A percentile compares a stretch with the other conserved stretches of the same genome.
These are phyloP conservation scores for Croton setiger DNA, from an alignment of 441 rosid genomes.

Conservation along the genomic window DNA sequence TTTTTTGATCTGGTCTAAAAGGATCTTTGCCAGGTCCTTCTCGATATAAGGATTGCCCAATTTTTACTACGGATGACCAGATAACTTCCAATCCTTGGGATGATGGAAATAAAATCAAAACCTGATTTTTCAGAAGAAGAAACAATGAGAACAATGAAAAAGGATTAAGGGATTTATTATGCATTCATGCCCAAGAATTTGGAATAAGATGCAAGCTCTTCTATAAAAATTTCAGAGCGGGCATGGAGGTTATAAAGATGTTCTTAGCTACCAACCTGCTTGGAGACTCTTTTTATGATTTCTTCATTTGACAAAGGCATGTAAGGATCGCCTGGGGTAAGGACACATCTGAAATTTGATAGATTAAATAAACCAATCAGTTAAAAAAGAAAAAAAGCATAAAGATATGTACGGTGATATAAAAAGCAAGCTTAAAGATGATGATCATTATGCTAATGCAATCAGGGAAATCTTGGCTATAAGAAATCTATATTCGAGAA, in stretches of 20 bases:
- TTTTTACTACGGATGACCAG: constrained; percentile 96
- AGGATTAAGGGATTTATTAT: background rate
- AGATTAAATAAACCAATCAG: constrained; percentile 7
- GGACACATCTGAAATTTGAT: constrained; percentile 62
- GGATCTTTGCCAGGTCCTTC: constrained; percentile 98
- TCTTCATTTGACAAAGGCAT: constrained; percentile 83
- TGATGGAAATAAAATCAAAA: constrained; percentile 74
- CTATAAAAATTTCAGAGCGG: background rate
- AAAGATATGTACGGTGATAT: background rate
- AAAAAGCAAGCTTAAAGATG: background rate
- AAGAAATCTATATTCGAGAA: background rate
- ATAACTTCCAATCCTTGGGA: constrained; percentile 75
- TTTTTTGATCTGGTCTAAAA: constrained; percentile 91
- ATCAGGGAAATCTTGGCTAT: background rate
- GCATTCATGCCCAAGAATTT: background rate
- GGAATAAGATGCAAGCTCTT: constrained; percentile 2
- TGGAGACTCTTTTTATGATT: constrained; percentile 78
- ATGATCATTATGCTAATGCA: background rate
- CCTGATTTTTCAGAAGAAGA: constrained; percentile 34
- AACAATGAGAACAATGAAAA: constrained; percentile 4
- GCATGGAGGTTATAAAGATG: background rate
- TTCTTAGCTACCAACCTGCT: constrained; percentile 53
- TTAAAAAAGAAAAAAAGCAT: background rate
- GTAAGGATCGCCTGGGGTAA: constrained; percentile 96
- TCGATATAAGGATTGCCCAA: constrained; percentile 85